Base-by-base conservation (phyloP, 164 flowering plant genomes). In the Pachysandra terminalis region DNA sequence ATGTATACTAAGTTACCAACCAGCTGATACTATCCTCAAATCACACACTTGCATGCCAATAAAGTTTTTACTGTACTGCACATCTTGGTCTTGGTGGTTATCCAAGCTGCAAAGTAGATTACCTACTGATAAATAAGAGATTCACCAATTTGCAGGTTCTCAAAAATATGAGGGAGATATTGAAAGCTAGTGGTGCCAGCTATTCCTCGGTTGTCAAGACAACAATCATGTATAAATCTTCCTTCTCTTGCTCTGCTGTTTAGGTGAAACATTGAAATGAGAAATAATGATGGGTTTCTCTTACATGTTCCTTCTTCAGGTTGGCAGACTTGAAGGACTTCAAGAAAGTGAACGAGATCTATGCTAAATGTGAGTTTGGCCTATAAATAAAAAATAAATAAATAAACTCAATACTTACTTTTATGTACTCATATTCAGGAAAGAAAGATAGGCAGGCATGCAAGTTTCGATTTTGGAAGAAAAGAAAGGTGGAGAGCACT, bases 291-390 rank as follows among this genome's bases (percentile, higher is more conserved):
- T 27, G 45, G 37, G 19, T 66, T 56, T 23, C 62, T 58, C 41
- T 14, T 28, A 37, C 23, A 14, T 51, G 21, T 3, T 59, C 63
- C 56, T 65, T 63, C 32, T 53, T 25, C 87, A 96, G 99, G 98
- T 82, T 96, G 82, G 97, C 98, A 61, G 99, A 96, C 81, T 73
- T 96, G 88, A 86, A 87, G 53, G 99, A 95, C 82, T 95, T 95
- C 87, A 88, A 93, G 85, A 88, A 77, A 85, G 99, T 96, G 52
- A 96, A 96, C 68, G 99, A 88, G 78, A 82, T 96, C 16, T 96
- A 96, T 81, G 97, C 87, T 19, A 93, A 85, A 82, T 93, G 99
- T 95, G 70, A 90, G 99, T 88, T n/a, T n/a, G n/a, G n/a, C n/a
- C n/a, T 62, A 15, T n/a, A n/a, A n/a, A n/a, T n/a, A n/a, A n/a